These are phyloP conservation scores for Mycena latifolia DNA, from an alignment of 768 basidiomycete genomes.

Conservation along the genomic window DNA sequence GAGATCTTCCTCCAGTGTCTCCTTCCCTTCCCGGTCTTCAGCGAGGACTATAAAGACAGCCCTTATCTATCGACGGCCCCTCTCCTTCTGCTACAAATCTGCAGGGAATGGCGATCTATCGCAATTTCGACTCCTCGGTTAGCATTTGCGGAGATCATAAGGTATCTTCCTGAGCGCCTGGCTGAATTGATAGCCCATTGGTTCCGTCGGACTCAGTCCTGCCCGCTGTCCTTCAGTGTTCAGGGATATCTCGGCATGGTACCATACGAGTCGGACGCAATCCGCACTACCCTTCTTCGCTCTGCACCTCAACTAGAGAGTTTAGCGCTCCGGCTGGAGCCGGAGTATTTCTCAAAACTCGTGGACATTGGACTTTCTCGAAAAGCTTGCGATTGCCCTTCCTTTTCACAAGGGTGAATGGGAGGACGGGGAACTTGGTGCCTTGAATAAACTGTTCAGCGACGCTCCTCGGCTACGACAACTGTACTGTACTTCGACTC, in stretches of 20 bases:
- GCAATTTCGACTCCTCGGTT: slow-evolving; percentile 41
- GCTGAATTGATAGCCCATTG: background rate
- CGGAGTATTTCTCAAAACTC: background rate
- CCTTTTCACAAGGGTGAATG: background rate
- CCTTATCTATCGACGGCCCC: slow-evolving; percentile 14
- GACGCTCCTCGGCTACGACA: background rate
- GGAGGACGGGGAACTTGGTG: background rate
- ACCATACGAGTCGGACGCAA: background rate
- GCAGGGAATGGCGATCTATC: slow-evolving; percentile 40
- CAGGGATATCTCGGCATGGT: no score
- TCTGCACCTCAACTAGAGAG: slow-evolving; percentile 6
- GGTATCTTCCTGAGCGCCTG: background rate
- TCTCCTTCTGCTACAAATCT: slow-evolving; percentile 37
- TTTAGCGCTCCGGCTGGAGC: background rate
- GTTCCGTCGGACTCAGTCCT: slow-evolving; percentile 4
- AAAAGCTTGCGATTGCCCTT: background rate
- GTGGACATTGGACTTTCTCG: background rate
- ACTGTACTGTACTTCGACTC: background rate
- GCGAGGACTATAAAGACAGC: background rate
- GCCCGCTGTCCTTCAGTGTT: slow-evolving; percentile 7
- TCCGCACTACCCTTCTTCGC: background rate
- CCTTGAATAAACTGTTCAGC: background rate
- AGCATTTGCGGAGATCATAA: slow-evolving; percentile 20
- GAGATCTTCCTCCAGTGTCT: slow-evolving; percentile 9
- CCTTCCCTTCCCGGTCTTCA: background rate